These are phyloP conservation scores for Diaporthe sp. DNA, from an alignment of 2,329 filamentous ascomycete species.

Conservation along the genomic window DNA sequence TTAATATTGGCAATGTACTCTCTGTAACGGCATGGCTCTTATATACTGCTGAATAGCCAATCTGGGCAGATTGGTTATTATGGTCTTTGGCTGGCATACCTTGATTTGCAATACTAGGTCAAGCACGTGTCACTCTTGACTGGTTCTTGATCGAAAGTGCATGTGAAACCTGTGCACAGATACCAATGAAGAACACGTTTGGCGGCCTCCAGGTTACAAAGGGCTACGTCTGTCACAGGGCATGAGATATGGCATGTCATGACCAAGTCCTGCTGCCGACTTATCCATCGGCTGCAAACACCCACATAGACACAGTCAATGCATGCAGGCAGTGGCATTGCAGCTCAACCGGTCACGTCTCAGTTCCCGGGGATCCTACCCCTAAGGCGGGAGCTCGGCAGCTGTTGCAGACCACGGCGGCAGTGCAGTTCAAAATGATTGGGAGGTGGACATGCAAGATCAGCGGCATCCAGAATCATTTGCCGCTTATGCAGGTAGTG, in stretches of 20 bases:
- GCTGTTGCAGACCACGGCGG: conserved; percentile 1
- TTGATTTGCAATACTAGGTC: too few relatives aligned
- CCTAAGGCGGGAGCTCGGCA: conserved; percentile 5
- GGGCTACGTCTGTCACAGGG: not conserved
- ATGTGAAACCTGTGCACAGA: not conserved
- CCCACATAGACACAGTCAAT: not conserved
- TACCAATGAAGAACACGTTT: not conserved
- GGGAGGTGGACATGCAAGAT: conserved; percentile 9
- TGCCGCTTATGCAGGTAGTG: conserved; percentile 14
- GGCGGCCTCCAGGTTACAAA: not conserved
- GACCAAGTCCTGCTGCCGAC: not conserved
- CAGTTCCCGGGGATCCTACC: not conserved
- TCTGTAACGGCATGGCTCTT: not conserved
- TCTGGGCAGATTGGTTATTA: too few relatives aligned
- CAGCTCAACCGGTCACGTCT: not conserved
- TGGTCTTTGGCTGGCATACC: too few relatives aligned
- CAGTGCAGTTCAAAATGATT: conserved; percentile 14
- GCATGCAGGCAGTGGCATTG: not conserved
- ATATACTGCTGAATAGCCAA: too few relatives aligned
- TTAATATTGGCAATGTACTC: too few relatives aligned
- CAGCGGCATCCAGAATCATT: conserved; percentile 23
- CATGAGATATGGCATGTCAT: not conserved
- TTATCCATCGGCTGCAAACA: not conserved
- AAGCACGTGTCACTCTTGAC: too few relatives aligned
- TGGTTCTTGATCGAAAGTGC: not conserved